Conservation (phyloP, 2,329 filamentous ascomycete species). For the Lecanoromycetidae sp. region DNA sequence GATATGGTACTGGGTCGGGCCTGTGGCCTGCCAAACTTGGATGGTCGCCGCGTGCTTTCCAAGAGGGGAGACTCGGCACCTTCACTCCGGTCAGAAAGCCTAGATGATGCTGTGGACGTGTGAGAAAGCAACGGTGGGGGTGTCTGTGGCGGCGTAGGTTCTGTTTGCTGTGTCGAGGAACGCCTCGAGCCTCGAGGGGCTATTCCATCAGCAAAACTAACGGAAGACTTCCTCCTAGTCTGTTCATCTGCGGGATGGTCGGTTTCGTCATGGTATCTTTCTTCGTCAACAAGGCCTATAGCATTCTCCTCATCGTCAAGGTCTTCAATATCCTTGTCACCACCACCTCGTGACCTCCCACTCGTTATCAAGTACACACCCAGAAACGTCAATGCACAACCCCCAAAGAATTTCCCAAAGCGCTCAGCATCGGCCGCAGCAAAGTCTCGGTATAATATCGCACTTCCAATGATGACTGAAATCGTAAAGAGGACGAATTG, state of each 20-base stretch:
- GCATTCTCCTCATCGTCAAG: constrained; percentile 50
- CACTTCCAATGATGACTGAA: constrained; percentile 88
- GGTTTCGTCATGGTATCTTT: constrained; percentile 30
- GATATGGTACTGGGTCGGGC: constrained; percentile 19
- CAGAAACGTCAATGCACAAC: constrained; percentile 83
- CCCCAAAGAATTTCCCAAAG: constrained; percentile 74
- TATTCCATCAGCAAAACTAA: not conserved
- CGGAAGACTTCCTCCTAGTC: constrained; percentile 6
- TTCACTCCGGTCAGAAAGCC: not conserved
- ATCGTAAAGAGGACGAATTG: constrained; percentile 96
- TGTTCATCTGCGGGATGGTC: not conserved
- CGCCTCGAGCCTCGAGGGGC: constrained; percentile 2
- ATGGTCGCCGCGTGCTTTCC: constrained; percentile 21
- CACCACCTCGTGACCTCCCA: constrained; percentile 50
- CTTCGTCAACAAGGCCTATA: constrained; percentile 48
- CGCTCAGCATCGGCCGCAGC: constrained; percentile 64
- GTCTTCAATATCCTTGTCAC: constrained; percentile 23
- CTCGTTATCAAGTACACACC: constrained; percentile 97
- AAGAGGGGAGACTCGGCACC: constrained; percentile 17
- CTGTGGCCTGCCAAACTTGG: constrained; percentile 5
- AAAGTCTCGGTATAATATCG: constrained; percentile 88
- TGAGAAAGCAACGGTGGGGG: constrained; percentile 7
- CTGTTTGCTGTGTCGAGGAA: constrained; percentile 7
- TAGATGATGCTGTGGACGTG: constrained; percentile 11
- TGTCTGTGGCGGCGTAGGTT: not conserved